Evolutionary conservation across 2,329 filamentous ascomycete species (phyloP), one percentile per base, ranked within the genome.

Genomic region (Teratosphaeria viscida): DNA sequence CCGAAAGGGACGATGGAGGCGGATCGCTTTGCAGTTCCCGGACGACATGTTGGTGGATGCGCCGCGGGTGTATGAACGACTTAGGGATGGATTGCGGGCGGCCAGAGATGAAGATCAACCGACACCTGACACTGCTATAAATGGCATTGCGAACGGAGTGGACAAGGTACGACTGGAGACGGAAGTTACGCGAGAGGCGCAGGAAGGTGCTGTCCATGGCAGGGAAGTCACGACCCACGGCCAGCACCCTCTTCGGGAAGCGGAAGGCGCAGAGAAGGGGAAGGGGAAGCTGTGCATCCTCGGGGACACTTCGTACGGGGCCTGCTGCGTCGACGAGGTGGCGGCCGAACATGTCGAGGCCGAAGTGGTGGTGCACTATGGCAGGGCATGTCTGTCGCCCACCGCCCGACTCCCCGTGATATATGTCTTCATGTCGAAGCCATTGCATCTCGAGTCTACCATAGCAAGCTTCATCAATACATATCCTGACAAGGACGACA

Each of bases 241-340:
- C 2, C 70, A 73, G 8, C 76, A 23, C 23, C 23, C 23, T 23
- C 23, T 23, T 23, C 23, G 23, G 23, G 23, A 23, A 23, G 23
- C 23, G 23, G 23, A 23, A 23, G 23, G 23, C 23, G 23, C 2
- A 23, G 23, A 23, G 23, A 2, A 23, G 23, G 23, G 23, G 23
- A 23, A 74, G 52, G 74, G 76, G 58, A 75, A 80, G 62, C 79
- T 97, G 57, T 95, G 89, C 67, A 92, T 99, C 61, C 79, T 99
- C 19, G 94, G 88, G 35, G 94, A 99, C 73, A 97, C 94, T 2
- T 96, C 92, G 1, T 99, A 97, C 74, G 95, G 94, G 61, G 87
- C 92, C 0, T 99, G 94, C 76, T 99, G 94, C 70, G 92, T 97
- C 19, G 94, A 99, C 70, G 94, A 99, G 76, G 87, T 97, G 49